Evolutionary conservation across 352 stramenopile species (phyloP).

Genomic region (Phytophthora lateralis): DNA sequence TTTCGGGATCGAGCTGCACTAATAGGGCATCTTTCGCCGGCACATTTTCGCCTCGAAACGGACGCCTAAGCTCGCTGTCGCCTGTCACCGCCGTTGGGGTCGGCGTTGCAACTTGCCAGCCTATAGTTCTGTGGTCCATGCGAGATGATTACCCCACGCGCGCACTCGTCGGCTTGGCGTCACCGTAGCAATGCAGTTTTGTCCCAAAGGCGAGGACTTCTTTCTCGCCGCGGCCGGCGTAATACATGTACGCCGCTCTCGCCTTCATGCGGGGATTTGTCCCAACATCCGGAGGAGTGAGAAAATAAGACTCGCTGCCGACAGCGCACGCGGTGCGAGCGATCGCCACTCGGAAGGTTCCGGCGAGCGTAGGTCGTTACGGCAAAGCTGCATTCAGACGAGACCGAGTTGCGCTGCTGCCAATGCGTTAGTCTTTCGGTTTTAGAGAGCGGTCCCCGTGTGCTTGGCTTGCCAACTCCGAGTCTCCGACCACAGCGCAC

Average conservation of each 20-base stretch:
- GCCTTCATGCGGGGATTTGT: slow-evolving; percentile 22
- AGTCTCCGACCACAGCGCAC: not conserved
- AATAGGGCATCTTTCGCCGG: not conserved
- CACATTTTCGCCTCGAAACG: slow-evolving; percentile 28
- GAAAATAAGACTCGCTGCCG: slow-evolving; percentile 20
- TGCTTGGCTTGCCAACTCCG: no score
- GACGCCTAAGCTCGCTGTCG: slow-evolving; percentile 14
- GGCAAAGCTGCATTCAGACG: slow-evolving; percentile 14
- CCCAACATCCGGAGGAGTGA: slow-evolving; percentile 21
- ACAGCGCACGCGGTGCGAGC: not conserved
- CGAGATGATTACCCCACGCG: not conserved
- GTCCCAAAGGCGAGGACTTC: slow-evolving; percentile 9
- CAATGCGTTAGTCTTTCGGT: slow-evolving; percentile 5
- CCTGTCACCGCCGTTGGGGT: slow-evolving; percentile 1
- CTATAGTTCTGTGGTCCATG: not conserved
- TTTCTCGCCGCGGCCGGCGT: slow-evolving; percentile 3
- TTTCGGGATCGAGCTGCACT: not conserved
- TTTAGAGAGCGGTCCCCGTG: slow-evolving; percentile 5
- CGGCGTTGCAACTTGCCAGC: not conserved
- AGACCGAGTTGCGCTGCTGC: slow-evolving; percentile 12
- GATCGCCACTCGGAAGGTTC: slow-evolving; percentile 20
- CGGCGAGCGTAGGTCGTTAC: slow-evolving; percentile 22
- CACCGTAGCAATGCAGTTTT: not conserved
- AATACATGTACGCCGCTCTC: slow-evolving; percentile 7
- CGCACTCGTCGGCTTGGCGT: no score